A percentile compares a stretch with the other conserved stretches of the same genome.
Evolutionary conservation across 2,329 filamentous ascomycete genomes (phyloP).

Genomic region (Beauveria caledonica): DNA sequence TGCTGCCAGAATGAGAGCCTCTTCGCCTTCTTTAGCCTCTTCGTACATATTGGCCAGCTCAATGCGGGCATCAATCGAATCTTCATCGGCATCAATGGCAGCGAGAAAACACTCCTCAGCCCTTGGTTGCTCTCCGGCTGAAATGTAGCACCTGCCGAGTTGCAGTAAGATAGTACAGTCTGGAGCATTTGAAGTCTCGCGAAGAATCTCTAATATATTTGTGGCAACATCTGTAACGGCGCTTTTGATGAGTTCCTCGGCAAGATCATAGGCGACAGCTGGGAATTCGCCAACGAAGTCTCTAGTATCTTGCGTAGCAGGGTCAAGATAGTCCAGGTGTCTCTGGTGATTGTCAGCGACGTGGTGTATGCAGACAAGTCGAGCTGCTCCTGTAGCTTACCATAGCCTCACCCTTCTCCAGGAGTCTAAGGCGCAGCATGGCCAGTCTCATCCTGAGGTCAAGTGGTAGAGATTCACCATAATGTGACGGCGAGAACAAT

Average conservation of each 20-base stretch:
- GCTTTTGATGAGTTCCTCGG: constrained; percentile 32
- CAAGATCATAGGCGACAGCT: constrained; percentile 69
- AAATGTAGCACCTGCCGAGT: constrained; percentile 61
- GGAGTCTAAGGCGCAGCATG: constrained; percentile 68
- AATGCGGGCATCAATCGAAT: constrained; percentile 67
- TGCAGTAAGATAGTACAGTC: constrained; percentile 46
- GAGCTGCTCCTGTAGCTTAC: constrained; percentile 35
- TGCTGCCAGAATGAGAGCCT: constrained; percentile 68
- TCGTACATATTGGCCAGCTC: constrained; percentile 82
- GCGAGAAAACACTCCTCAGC: constrained; percentile 72
- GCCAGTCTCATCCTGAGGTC: constrained; percentile 81
- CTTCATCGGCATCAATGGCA: constrained; percentile 62
- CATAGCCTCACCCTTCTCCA: constrained; percentile 63
- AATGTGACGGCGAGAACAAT: constrained; percentile 45
- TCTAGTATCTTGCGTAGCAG: constrained; percentile 41
- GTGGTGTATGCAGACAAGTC: background rate
- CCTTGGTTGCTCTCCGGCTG: constrained; percentile 52
- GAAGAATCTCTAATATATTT: constrained; percentile 48
- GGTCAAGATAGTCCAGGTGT: constrained; percentile 64
- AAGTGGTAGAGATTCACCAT: constrained; percentile 67
- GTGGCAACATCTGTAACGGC: constrained; percentile 33
- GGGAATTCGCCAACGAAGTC: constrained; percentile 56
- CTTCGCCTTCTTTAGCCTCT: constrained; percentile 60
- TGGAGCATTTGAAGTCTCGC: constrained; percentile 37
- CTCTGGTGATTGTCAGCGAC: constrained; percentile 30